Evolutionary conservation across 495 filamentous ascomycete genomes (phyloP), one percentile per base, ranked within the genome.

Genomic region (Staphylotrichum longicolle): DNA sequence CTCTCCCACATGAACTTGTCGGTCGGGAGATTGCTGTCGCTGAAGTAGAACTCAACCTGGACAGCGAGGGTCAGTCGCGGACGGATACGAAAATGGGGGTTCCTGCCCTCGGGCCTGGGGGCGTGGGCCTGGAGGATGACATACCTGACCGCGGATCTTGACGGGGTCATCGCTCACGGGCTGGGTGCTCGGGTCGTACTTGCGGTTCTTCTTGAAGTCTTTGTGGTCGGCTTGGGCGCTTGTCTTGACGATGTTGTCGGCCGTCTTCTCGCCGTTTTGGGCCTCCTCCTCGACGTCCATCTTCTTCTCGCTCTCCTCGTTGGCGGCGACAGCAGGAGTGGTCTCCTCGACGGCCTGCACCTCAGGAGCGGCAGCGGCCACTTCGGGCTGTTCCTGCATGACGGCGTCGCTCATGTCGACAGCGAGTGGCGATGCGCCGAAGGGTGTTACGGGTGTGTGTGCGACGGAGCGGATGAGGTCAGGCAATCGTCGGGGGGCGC

Each of bases 31-130:
- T 99, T 99, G 65, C 88, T 88, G 72, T 96, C 91, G 61, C 89
- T 88, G 75, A 99, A 96, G 78, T 98, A 99, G 72, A 97, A 99
- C 69, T 99, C 93, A 58, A 96, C 92, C 91, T 96, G 52, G 11
- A 47, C 15, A 46, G 40, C 44, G 39, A 55, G 63, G 58, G 68
- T 70, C 61, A 63, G 62, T 50, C 20, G 20, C 20, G 20, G 20
- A 27, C 20, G 20, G 20, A 27, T 27, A 27, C 20, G 20, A 27
- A 27, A 27, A 27, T 27, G 20, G 20, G 20, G 0, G 0, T 27
- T 27, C 20, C 20, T 27, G 1, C 20, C 20, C 20, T 27, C 20
- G 20, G 20, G 20, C 20, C 0, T 27, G 20, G 20, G 20, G 20
- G 20, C 20, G 20, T 27, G 20, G 20, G 20, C 20, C 20, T 27